Evolutionary conservation across 768 basidiomycete species (phyloP), one percentile per base, ranked within the genome.

Genomic region (Boletellus emodensis): DNA sequence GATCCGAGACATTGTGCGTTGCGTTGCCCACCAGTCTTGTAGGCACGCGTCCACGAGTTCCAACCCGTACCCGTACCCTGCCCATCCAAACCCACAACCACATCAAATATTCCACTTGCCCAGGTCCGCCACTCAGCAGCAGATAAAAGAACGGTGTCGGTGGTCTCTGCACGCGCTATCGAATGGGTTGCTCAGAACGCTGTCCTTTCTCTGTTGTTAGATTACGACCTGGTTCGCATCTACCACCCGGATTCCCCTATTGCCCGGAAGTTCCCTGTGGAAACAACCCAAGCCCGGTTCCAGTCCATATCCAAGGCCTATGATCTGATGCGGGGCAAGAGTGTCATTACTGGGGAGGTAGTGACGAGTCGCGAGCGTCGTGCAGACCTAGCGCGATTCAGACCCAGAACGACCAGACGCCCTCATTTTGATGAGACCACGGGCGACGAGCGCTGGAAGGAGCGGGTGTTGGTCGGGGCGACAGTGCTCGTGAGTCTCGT

Each of bases 141-240:
- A 83, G 45, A 75, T 84, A 54, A 84, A 84, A 65, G 67, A 74
- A 24, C 72, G 82, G 59, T 84, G 82, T 82, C 58, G 54, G 74
- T 74, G 17, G 46, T n/a, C 28, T 18, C 34, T 42, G 30, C 44
- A 13, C 48, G 38, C 26, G 24, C 26, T 17, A 1, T 35, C 30
- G 26, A 24, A 35, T 40, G 38, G 32, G 42, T 46, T n/a, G 48
- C 55, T 54, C 24, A 53, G 5, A 1, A 6, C 6, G 11, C 15
- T 36, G 34, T 41, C 35, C 4, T 20, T 38, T 30, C 37, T 7
- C 26, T 11, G 11, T 30, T 30, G 14, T 56, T 32, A 90, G 87
- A 90, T 66, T 87, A 82, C 60, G 87, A 89, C 55, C 85, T 90
- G 40, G 88, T 90, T 30, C 76, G 83, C 36, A 75, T 87, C 50